These are phyloP conservation scores for Phytophthora citricola DNA, from an alignment of 352 stramenopile species.

Conservation along the genomic window DNA sequence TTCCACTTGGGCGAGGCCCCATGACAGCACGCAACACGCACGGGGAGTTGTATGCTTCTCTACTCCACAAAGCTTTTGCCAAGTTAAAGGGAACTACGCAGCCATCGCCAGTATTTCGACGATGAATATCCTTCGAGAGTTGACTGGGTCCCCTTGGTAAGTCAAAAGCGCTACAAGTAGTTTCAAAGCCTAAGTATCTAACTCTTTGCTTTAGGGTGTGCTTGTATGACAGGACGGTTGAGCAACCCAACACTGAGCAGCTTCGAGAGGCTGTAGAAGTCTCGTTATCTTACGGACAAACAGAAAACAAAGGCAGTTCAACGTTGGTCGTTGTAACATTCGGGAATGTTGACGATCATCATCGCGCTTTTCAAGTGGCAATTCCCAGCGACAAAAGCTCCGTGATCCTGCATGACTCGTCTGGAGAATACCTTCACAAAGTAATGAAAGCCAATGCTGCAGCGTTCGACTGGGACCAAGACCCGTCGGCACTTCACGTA, in stretches of 20 bases:
- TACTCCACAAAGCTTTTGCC: constrained; percentile 69
- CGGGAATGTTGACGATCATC: constrained; percentile 28
- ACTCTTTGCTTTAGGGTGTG: constrained; percentile 20
- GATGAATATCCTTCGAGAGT: constrained; percentile 44
- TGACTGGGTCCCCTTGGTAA: constrained; percentile 57
- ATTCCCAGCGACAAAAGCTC: constrained; percentile 16
- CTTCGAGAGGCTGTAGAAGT: constrained; percentile 13
- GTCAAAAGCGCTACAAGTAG: background rate
- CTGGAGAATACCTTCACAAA: constrained; percentile 10
- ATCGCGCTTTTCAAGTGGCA: constrained; percentile 38
- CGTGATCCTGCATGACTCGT: constrained; percentile 14
- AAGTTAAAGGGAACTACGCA: constrained; percentile 58
- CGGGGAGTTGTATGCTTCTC: constrained; percentile 44
- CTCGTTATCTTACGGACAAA: background rate
- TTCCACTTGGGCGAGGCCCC: constrained; percentile 43
- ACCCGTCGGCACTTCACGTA: constrained; percentile 11
- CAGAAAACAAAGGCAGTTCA: background rate
- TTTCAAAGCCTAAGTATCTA: background rate
- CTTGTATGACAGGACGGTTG: constrained; percentile 10
- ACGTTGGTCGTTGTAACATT: constrained; percentile 39
- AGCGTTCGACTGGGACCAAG: constrained; percentile 17
- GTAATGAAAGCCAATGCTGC: constrained; percentile 3
- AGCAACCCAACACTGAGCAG: background rate
- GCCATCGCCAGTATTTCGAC: constrained; percentile 31
- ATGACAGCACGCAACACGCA: constrained; percentile 26